Percentiles rank a stretch among this genome's conserved stretches.
These are phyloP conservation scores for Atkinsonella hypoxylon DNA, from an alignment of 2,329 filamentous ascomycete species.

Conservation along the genomic window DNA sequence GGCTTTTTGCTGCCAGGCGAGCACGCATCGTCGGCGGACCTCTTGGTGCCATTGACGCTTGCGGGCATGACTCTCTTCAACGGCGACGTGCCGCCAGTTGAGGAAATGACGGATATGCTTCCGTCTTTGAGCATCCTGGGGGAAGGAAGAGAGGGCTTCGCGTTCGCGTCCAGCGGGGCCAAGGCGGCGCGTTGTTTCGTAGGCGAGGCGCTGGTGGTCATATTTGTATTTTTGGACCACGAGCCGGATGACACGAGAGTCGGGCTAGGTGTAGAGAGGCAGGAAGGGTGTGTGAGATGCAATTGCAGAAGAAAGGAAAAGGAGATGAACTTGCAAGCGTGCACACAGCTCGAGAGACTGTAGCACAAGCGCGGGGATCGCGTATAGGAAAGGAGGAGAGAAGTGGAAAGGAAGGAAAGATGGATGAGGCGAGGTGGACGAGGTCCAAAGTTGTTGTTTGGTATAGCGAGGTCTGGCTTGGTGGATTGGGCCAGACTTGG, in stretches of 20 bases:
- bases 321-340: background rate
- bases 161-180: slow-evolving; percentile 34
- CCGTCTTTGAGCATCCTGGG: slow-evolving; percentile 7
- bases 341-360: background rate
- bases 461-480: background rate
- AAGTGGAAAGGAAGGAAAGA: background rate
- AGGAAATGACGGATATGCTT: background rate
- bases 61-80: slow-evolving; percentile 7
- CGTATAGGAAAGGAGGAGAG: too few relatives aligned
- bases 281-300: background rate
- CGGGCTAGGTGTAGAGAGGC: background rate
- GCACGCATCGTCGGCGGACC: slow-evolving; percentile 12
- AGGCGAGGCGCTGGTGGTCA: slow-evolving; percentile 18
- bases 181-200: slow-evolving; percentile 38
- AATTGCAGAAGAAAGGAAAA: background rate
- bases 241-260: background rate
- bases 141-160: slow-evolving; percentile 19
- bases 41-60: slow-evolving; percentile 14
- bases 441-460: background rate
- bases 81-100: slow-evolving; percentile 5
- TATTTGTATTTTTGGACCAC: background rate
- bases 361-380: too few relatives aligned
- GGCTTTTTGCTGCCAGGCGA: slow-evolving; percentile 20
- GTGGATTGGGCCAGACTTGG: background rate
- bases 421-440: background rate